Evolutionary conservation across 352 stramenopile species (phyloP), one percentile per base, ranked within the genome.

Genomic region (Ochromonadaceae sp.): DNA sequence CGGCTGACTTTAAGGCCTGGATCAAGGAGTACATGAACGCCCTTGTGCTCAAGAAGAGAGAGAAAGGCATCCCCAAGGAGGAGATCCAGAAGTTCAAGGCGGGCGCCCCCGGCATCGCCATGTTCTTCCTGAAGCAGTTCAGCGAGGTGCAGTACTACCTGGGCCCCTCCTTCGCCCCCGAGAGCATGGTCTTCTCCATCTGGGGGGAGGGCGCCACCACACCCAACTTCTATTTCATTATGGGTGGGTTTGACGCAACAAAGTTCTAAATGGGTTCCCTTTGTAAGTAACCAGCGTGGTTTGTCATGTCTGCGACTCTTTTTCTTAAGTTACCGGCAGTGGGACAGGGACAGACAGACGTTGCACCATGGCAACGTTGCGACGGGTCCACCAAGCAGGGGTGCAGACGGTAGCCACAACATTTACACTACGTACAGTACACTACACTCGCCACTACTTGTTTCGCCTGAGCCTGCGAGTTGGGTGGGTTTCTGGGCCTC

Each of bases 191-290:
- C 2, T 61, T 61, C 53, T 61, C 53, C 31, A 61, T 61, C 30
- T 61, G 48, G 34, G 22, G 36, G 20, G 53, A 61, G 20, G 53
- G 53, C 34, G 12, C 53, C 12, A 10, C 32, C 4, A 61, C 53
- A 7, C 53, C 53, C 48, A 61, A 61, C 31, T 61, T 61, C 53
- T 61, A 61, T 40, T 61, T 30, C 34, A 61, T 61, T 47, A 61
- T 61, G 53, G 53, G 53, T 61, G 53, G 53, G 7, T 56, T 48
- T 4, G 31, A 28, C 30, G 30, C 28, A 7, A 40, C 44, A 25
- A 61, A 61, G 53, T 61, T 61, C 25, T 61, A 61, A 61, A 58
- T 61, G 22, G 25, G n/a, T n/a, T n/a, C n/a, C n/a, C n/a, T n/a
- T n/a, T n/a, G n/a, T n/a, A n/a, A n/a, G n/a, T n/a, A n/a, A n/a